phyloP scores from a whole-genome alignment of 2,329 filamentous ascomycete species.

The Polychaeton citri region DNA sequence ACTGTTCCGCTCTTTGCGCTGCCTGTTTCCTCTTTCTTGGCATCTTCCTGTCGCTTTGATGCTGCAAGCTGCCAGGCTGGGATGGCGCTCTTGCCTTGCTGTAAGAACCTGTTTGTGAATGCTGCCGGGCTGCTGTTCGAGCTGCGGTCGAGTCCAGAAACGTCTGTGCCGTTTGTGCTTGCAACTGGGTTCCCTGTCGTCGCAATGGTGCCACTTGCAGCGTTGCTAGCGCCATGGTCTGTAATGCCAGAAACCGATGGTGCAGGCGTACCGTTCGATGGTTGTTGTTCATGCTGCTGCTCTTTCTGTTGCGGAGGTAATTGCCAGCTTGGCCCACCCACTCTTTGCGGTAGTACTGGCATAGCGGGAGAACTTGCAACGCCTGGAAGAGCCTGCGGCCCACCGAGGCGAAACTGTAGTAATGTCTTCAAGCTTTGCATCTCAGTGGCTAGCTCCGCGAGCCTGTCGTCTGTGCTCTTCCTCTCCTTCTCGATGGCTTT shows the following conservation, averaged over 20 bases:
- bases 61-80: conserved; percentile 42
- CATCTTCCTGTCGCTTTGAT: conserved; percentile 33
- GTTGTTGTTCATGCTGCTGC: conserved; percentile 1
- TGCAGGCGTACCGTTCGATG: conserved; percentile 10
- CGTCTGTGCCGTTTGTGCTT: conserved; percentile 9
- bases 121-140: conserved; percentile 8
- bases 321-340: conserved; percentile 11
- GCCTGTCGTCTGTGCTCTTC: conserved; percentile 62
- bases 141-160: conserved; percentile 9
- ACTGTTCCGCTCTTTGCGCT: conserved; percentile 1
- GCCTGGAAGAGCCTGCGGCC: conserved; percentile 10
- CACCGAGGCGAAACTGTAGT: conserved; percentile 47
- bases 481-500: conserved; percentile 81
- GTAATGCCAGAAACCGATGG: conserved; percentile 11
- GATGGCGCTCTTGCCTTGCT: conserved; percentile 28
- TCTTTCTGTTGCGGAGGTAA: conserved; percentile 3
- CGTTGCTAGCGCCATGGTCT: conserved; percentile 3
- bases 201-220: conserved; percentile 1
- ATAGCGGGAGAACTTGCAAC: conserved; percentile 7
- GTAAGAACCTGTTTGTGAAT: conserved; percentile 8
- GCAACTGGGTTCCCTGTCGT: conserved; percentile 1
- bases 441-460: conserved; percentile 77
- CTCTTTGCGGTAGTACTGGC: conserved; percentile 5
- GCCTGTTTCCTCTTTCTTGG: conserved; percentile 25
- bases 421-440: conserved; percentile 86